A percentile compares a stretch with the other conserved stretches of the same genome.
Conservation (phyloP, 1,139 yeast species). For the Hansenula sp. region DNA sequence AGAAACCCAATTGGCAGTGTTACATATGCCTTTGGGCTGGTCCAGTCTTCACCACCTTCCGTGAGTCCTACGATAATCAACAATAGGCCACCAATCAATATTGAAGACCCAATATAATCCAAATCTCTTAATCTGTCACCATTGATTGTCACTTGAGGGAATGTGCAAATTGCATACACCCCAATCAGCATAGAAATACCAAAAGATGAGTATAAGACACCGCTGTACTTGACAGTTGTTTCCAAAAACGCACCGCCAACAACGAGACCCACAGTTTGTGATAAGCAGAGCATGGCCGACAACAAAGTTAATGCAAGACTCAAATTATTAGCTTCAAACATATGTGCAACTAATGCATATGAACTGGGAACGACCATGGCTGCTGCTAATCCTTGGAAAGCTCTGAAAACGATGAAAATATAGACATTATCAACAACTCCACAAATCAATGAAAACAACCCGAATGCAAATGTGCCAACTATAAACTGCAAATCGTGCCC, state of each 20-base stretch:
- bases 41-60: slow-evolving; percentile 31
- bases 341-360: slow-evolving; percentile 28
- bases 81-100: slow-evolving; percentile 25
- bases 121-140: slow-evolving; percentile 20
- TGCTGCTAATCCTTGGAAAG: slow-evolving; percentile 35
- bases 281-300: slow-evolving; percentile 19
- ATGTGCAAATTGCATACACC: slow-evolving; percentile 17
- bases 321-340: slow-evolving; percentile 24
- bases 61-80: slow-evolving; percentile 29
- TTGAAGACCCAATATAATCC: slow-evolving; percentile 25
- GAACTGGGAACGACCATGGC: slow-evolving; percentile 31
- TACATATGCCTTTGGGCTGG: slow-evolving; percentile 26
- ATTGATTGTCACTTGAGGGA: slow-evolving; percentile 14
- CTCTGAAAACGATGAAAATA: slow-evolving; percentile 32
- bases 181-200: slow-evolving; percentile 16
- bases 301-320: slow-evolving; percentile 23
- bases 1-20: slow-evolving; percentile 14
- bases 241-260: slow-evolving; percentile 34
- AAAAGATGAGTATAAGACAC: slow-evolving; percentile 28
- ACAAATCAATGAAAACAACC: slow-evolving; percentile 27
- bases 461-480: slow-evolving; percentile 17
- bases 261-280: slow-evolving; percentile 22
- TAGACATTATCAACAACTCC: slow-evolving; percentile 28
- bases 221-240: slow-evolving; percentile 28
- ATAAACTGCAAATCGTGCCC: slow-evolving; percentile 30